Percentiles rank a stretch among this genome's conserved stretches.
phyloP scores from a whole-genome alignment of 176 grass and related monocot species.

The Eremochloa ophiuroides region DNA sequence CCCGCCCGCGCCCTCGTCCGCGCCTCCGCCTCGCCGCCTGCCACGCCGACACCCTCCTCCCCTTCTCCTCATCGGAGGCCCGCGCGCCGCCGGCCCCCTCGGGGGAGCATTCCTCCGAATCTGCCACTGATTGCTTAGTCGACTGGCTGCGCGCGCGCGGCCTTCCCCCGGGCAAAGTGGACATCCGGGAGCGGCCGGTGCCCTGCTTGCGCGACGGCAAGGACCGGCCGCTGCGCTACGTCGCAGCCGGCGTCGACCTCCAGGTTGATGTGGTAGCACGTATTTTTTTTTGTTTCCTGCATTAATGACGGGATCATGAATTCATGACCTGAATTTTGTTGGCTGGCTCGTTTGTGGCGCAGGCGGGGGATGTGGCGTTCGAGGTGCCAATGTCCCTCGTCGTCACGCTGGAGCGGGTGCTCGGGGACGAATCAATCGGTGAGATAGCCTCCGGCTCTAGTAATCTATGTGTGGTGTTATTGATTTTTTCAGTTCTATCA shows the following conservation, averaged over 20 bases:
- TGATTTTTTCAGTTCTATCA: not conserved
- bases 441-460: constrained; percentile 22
- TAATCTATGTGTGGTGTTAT: not conserved
- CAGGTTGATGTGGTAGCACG: constrained; percentile 30
- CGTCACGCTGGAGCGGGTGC: constrained; percentile 83
- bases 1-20: not conserved
- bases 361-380: constrained; percentile 89
- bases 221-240: constrained; percentile 59
- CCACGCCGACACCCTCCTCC: constrained; percentile 59
- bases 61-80: constrained; percentile 8
- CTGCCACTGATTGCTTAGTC: constrained; percentile 44
- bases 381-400: constrained; percentile 80
- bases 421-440: constrained; percentile 91
- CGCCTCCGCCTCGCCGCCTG: constrained; percentile 33
- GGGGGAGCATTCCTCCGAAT: constrained; percentile 20
- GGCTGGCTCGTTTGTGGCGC: constrained; percentile 2
- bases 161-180: constrained; percentile 61
- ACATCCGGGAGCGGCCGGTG: constrained; percentile 61
- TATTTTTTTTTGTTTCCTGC: not conserved
- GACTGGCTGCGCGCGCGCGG: constrained; percentile 63
- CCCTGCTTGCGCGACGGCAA: constrained; percentile 56
- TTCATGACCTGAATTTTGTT: not conserved
- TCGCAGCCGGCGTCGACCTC: constrained; percentile 69
- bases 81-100: constrained; percentile 14
- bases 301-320: not conserved